phyloP scores from a whole-genome alignment of 306 rosid species.

The Vigna nakashimae region DNA sequence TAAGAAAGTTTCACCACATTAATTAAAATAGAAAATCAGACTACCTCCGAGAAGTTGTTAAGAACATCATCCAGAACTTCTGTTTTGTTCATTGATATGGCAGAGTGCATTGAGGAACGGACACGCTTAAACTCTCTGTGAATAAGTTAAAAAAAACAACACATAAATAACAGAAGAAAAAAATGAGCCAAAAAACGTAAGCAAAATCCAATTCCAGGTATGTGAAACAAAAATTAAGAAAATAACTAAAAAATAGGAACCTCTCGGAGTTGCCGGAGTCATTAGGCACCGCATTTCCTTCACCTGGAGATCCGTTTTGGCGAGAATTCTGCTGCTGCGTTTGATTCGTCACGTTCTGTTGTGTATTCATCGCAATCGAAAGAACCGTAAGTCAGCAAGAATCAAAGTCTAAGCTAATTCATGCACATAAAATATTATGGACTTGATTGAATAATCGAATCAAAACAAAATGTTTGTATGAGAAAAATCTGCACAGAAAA shows the following conservation, averaged over 20 bases:
- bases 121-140: slow-evolving; percentile 71
- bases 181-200: background rate
- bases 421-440: slow-evolving; percentile 8
- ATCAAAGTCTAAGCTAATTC: background rate
- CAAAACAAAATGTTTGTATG: background rate
- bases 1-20: background rate
- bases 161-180: background rate
- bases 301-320: slow-evolving; percentile 45
- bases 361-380: slow-evolving; percentile 28
- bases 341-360: slow-evolving; percentile 58
- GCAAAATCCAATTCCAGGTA: slow-evolving; percentile 12
- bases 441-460: background rate
- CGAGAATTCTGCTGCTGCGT: slow-evolving; percentile 52
- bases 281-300: slow-evolving; percentile 43
- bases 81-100: slow-evolving; percentile 75
- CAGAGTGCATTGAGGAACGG: slow-evolving; percentile 75
- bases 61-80: slow-evolving; percentile 78
- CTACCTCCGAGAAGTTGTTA: slow-evolving; percentile 75
- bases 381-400: slow-evolving; percentile 1
- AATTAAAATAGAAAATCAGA: background rate
- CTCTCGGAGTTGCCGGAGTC: slow-evolving; percentile 56
- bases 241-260: slow-evolving; percentile 41
- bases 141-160: background rate
- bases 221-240: background rate
- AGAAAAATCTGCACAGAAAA: slow-evolving; percentile 15